Evolutionary conservation across 73 alveolate genomes (phyloP).

Genomic region (Tetrahymena elliotti): DNA sequence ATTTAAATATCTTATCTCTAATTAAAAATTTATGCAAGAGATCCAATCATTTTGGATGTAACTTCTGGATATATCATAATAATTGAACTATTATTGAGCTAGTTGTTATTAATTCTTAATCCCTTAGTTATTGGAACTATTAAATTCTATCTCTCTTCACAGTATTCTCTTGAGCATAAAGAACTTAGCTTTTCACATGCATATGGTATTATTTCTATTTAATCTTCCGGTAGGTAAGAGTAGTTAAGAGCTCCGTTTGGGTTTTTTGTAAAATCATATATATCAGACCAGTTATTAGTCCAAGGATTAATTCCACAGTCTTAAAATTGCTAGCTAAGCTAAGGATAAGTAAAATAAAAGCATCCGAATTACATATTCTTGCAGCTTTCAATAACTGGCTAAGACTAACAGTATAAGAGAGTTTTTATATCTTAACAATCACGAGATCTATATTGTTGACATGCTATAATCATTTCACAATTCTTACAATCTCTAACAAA

Average conservation of each 20-base stretch:
- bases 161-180: neutral
- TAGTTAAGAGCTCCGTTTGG: neutral
- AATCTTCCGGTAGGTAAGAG: neutral
- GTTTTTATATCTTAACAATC: constrained; percentile 58
- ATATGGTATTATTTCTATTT: neutral
- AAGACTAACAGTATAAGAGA: constrained; percentile 50
- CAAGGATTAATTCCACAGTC: constrained; percentile 52
- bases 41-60: neutral
- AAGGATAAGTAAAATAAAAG: constrained; percentile 65
- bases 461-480: constrained; percentile 63
- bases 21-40: neutral
- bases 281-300: constrained; percentile 66
- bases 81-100: neutral
- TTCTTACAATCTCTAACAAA: constrained; percentile 67
- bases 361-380: constrained; percentile 62
- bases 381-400: constrained; percentile 74
- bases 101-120: neutral
- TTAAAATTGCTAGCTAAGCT: constrained; percentile 39
- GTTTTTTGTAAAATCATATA: constrained; percentile 53
- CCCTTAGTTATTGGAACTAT: neutral
- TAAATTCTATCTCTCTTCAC: neutral
- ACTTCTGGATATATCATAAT: neutral
- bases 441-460: constrained; percentile 64
- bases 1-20: neutral
- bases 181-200: neutral